Percentiles rank a stretch among this genome's conserved stretches.
These are phyloP conservation scores for Letharia lupina DNA, from an alignment of 495 filamentous ascomycete genomes.

Conservation along the genomic window DNA sequence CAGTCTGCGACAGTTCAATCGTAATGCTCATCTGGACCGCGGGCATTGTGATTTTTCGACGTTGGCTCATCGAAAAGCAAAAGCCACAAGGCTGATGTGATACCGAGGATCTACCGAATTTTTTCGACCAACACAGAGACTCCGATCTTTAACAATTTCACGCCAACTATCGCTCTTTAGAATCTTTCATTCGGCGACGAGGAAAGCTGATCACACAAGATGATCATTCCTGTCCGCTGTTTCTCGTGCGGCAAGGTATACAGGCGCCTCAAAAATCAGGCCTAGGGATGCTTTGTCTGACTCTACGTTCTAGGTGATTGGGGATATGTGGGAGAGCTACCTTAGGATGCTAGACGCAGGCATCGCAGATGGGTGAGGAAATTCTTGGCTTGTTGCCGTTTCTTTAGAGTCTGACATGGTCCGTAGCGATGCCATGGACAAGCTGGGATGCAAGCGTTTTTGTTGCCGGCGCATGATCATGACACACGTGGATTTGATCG, in stretches of 20 bases:
- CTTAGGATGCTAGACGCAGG: conserved; percentile 71
- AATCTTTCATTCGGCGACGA: neutral
- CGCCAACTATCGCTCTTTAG: neutral
- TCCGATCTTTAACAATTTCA: neutral
- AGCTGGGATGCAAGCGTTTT: conserved; percentile 86
- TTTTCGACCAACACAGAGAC: neutral
- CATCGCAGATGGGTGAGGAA: conserved; percentile 62
- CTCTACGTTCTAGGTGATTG: conserved; percentile 61
- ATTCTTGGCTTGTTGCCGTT: neutral
- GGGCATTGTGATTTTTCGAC: neutral
- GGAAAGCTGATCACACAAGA: conserved; percentile 33
- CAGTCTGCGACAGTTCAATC: neutral
- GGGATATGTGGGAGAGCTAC: conserved; percentile 94
- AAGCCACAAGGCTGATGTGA: neutral
- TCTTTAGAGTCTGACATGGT: conserved; percentile 12
- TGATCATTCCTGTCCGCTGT: conserved; percentile 98
- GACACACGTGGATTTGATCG: conserved; percentile 98
- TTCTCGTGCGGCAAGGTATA: conserved; percentile 97
- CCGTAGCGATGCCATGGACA: conserved; percentile 81
- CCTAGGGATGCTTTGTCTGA: conserved; percentile 20
- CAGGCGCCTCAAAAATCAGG: neutral
- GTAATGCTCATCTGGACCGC: neutral
- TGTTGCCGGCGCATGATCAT: conserved; percentile 98
- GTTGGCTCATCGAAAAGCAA: neutral
- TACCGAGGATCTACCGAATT: neutral